Base-by-base conservation (phyloP, 148 eudicot species). In the Chenopodium formosanum region DNA sequence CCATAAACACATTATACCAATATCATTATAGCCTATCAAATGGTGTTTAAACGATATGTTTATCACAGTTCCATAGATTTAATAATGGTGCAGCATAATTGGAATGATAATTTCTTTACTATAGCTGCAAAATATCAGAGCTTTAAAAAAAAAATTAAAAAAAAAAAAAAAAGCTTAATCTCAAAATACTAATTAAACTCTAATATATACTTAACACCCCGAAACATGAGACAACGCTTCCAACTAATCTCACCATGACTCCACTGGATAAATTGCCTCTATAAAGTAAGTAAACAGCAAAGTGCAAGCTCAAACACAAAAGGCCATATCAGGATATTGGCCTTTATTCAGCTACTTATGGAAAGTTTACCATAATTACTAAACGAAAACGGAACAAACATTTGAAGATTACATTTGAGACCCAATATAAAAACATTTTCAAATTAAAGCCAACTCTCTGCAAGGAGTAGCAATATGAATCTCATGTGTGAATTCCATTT, bases 181-280 rank as follows among this genome's bases (percentile, higher is more conserved):
- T 64, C 25, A 64, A 64, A 20, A 64, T 56, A 64, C 12, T 20
- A 3, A 63, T 23, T 23, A 23, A 10, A 25, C 29, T 20, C 25
- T 17, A 8, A 64, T n/a, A 27, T 23, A 64, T 14, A 64, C 29
- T 64, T 22, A 22, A 64, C 68, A 4, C 31, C 25, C 10, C 11
- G 2, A 65, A n/a, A 65, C 29, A 65, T 65, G 68, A 65, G 29
- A 65, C 68, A 65, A 56, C 19, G 3, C 12, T 50, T 50, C 29
- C 12, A 65, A 65, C 10, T 65, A 65, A 10, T 50, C 53, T 50
- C 53, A 50, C 63, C 63, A 34, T 70, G 65, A 79, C 76, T 70
- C 37, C 7, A 56, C 37, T 64, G 20, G 14, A 69, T 19, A 14
- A 71, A 16, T 27, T 40, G 12, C 32, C 17, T 46, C 53, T 47